These are phyloP conservation scores for Leishmania lainsoni DNA, from an alignment of 208 protist species.

Conservation along the genomic window DNA sequence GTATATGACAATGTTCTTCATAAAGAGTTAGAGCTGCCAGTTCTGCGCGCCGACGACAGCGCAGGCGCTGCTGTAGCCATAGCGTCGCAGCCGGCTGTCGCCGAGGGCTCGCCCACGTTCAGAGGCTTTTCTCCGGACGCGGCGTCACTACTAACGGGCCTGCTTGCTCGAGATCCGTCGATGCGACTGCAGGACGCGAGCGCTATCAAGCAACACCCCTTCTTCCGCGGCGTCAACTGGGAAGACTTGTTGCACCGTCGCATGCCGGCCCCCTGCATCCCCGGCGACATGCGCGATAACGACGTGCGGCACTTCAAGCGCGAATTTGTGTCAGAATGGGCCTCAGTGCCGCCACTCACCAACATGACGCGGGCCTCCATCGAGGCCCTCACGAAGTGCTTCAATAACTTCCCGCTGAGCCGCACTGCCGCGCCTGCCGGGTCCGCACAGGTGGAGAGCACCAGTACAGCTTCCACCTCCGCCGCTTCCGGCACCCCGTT, in stretches of 20 bases:
- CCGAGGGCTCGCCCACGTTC: constrained; percentile 13
- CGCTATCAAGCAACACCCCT: constrained; percentile 66
- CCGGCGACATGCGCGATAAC: constrained; percentile 36
- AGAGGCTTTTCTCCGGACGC: constrained; percentile 60
- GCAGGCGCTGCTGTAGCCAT: neutral
- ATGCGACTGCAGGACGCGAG: constrained; percentile 43
- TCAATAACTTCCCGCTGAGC: constrained; percentile 66
- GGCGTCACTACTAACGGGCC: constrained; percentile 51
- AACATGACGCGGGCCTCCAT: constrained; percentile 54
- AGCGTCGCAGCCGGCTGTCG: neutral
- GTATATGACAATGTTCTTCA: constrained; percentile 81
- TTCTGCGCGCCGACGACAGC: constrained; percentile 13
- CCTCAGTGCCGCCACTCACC: constrained; percentile 45
- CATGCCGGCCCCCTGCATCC: constrained; percentile 51
- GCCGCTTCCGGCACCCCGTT: constrained; percentile 6
- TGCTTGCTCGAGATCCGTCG: constrained; percentile 58
- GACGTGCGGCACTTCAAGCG: constrained; percentile 82
- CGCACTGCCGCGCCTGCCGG: constrained; percentile 1
- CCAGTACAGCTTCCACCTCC: neutral
- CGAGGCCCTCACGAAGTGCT: constrained; percentile 55
- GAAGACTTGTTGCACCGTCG: constrained; percentile 44
- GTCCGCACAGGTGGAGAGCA: neutral
- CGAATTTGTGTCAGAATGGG: constrained; percentile 83
- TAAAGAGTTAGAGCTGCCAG: constrained; percentile 46
- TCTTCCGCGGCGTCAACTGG: constrained; percentile 78